phyloP scores from a whole-genome alignment of 345 rosid species.

The Barbarea vulgaris region DNA sequence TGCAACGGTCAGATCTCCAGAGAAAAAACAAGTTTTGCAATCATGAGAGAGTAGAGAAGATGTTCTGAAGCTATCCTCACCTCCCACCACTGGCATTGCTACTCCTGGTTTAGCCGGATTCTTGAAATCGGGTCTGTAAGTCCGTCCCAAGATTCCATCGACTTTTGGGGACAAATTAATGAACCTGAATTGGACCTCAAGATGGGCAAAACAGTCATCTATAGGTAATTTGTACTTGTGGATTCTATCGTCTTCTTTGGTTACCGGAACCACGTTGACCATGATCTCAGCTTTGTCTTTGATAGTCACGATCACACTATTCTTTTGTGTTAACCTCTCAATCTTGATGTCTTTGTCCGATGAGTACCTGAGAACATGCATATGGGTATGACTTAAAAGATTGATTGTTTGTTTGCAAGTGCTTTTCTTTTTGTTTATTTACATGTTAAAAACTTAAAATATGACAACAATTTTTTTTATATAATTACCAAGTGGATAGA shows the following conservation, averaged over 20 bases:
- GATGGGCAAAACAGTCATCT: slow-evolving; percentile 59
- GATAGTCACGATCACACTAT: slow-evolving; percentile 47
- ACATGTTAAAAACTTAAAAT: no score
- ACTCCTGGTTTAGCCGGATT: slow-evolving; percentile 64
- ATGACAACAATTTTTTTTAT: background rate
- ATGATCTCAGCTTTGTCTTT: slow-evolving; percentile 50
- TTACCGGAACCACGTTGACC: slow-evolving; percentile 61
- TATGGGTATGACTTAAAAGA: background rate
- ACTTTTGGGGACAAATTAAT: slow-evolving; percentile 50
- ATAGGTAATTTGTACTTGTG: slow-evolving; percentile 56
- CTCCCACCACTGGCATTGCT: slow-evolving; percentile 61
- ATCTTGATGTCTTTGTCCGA: slow-evolving; percentile 47
- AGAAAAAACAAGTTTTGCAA: slow-evolving; percentile 42
- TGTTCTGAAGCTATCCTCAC: slow-evolving; percentile 55
- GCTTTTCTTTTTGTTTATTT: no score
- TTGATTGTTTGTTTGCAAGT: no score
- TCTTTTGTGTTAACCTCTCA: slow-evolving; percentile 52
- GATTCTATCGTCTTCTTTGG: slow-evolving; percentile 58
- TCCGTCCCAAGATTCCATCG: slow-evolving; percentile 67
- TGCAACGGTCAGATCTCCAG: background rate
- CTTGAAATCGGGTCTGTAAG: slow-evolving; percentile 57
- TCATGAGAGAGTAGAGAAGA: slow-evolving; percentile 47
- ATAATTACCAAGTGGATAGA: slow-evolving; percentile 48
- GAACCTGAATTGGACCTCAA: slow-evolving; percentile 62
- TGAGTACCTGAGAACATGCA: slow-evolving; percentile 4